Evolutionary conservation across 163 green algal genomes (phyloP), one percentile per base, ranked within the genome.

Genomic region (Scenedesmus sp.): DNA sequence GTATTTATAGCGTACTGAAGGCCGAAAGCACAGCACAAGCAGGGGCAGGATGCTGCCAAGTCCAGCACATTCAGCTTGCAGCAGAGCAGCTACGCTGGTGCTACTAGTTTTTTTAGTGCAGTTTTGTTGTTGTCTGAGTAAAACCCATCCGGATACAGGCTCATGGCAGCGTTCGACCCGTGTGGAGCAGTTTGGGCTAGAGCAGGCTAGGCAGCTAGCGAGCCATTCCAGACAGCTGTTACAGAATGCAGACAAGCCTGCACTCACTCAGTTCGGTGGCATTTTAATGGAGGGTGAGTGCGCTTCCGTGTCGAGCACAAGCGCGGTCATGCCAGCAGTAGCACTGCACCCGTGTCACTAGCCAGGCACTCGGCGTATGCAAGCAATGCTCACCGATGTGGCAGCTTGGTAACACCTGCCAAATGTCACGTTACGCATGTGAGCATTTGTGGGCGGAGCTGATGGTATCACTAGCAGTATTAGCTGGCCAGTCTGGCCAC

Each of bases 221-320:
- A 76, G 65, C 30, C 65, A 10, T 22, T 73, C 9, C 1, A 70
- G 70, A 43, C 70, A 80, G 70, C 70, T 89, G 43, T 44, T 56
- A 30, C 85, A 89, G 33, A 89, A 83, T 42, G 26, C 85, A 44
- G 85, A 89, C 26, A 24, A 20, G 37, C 85, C 85, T 22, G 85
- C 85, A 15, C 85, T 89, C 3, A 70, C 24, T 24, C n/a, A 6
- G 10, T 76, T 53, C 44, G 85, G 85, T 46, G 85, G 85, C 13
- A 3, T 72, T 2, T 72, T 16, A 10, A 89, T 89, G 85, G 44
- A 70, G 43, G 43, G 85, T 89, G 59, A 53, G 85, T 86, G 81
- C 26, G 78, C 78, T 18, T n/a, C 7, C 35, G 13, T 46, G n/a
- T 44, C 43, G 42, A 30, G 46, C 12, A 2, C 18, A 2, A n/a